Conservation (phyloP, 805 yeast genomes). For the Metschnikowia amazonensis region DNA sequence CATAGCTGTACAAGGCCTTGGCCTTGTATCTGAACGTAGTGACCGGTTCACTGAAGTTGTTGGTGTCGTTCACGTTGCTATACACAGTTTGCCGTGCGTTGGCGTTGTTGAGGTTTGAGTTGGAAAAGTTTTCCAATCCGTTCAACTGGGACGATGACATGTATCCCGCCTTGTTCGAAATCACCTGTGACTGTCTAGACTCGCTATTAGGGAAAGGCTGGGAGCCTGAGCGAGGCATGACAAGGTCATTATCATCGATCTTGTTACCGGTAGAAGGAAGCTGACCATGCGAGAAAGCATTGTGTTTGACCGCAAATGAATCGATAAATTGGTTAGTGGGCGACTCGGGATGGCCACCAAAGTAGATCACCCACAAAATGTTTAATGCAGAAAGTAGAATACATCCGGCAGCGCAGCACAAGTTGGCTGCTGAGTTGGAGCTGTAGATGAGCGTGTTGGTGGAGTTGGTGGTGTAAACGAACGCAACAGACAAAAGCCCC, state of each 20-base stretch:
- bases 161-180: constrained; percentile 32
- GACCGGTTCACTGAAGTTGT: constrained; percentile 21
- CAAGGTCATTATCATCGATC: constrained; percentile 23
- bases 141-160: constrained; percentile 55
- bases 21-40: constrained; percentile 73
- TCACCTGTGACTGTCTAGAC: constrained; percentile 34
- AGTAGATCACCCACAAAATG: constrained; percentile 80
- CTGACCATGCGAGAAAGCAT: constrained; percentile 33
- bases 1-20: constrained; percentile 78
- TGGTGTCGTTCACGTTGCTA: constrained; percentile 18
- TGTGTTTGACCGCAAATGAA: constrained; percentile 63
- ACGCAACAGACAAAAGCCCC: constrained; percentile 63
- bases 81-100: constrained; percentile 16
- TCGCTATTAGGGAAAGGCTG: constrained; percentile 29
- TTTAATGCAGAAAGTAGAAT: constrained; percentile 79
- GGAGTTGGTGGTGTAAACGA: constrained; percentile 80
- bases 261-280: constrained; percentile 23
- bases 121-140: constrained; percentile 55
- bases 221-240: constrained; percentile 17
- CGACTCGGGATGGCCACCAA: constrained; percentile 88
- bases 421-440: constrained; percentile 54
- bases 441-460: constrained; percentile 74
- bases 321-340: constrained; percentile 82
- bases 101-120: constrained; percentile 33
- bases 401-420: constrained; percentile 92